Evolutionary conservation across 495 filamentous ascomycete species (phyloP).

Genomic region (Penicillium daleae): DNA sequence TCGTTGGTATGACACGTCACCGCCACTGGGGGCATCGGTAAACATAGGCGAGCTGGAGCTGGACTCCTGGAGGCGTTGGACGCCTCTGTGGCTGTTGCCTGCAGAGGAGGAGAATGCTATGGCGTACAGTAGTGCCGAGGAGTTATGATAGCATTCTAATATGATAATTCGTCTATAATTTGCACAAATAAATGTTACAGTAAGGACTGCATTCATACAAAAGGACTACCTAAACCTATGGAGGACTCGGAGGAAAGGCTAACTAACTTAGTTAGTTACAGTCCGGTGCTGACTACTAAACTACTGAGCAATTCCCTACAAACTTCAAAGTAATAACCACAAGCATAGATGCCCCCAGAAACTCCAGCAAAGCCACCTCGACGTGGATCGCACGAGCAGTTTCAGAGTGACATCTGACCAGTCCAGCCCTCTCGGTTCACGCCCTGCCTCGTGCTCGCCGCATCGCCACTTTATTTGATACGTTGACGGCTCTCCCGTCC

Average conservation of each 20-base stretch:
- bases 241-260: not conserved
- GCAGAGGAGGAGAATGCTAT: not conserved
- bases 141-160: not conserved
- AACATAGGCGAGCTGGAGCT: not conserved
- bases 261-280: too few relatives aligned
- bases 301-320: not conserved
- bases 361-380: not conserved
- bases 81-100: not conserved
- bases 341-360: not conserved
- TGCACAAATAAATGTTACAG: not conserved
- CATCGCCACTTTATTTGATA: slow-evolving; percentile 14
- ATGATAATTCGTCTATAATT: not conserved
- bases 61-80: too few relatives aligned
- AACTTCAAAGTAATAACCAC: not conserved
- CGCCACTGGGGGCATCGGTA: slow-evolving; percentile 8
- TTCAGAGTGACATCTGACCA: slow-evolving; percentile 18
- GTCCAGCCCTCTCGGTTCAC: slow-evolving; percentile 20
- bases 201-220: not conserved
- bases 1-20: slow-evolving; percentile 7
- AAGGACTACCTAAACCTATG: not conserved
- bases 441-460: slow-evolving; percentile 29
- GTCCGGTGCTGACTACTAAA: not conserved
- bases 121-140: not conserved
- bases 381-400: slow-evolving; percentile 23
- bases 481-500: not conserved